Percentiles rank a stretch among this genome's conserved stretches.
Conservation (phyloP, 1,284 basidiomycete genomes). For the Fomitopsis pinicola region DNA sequence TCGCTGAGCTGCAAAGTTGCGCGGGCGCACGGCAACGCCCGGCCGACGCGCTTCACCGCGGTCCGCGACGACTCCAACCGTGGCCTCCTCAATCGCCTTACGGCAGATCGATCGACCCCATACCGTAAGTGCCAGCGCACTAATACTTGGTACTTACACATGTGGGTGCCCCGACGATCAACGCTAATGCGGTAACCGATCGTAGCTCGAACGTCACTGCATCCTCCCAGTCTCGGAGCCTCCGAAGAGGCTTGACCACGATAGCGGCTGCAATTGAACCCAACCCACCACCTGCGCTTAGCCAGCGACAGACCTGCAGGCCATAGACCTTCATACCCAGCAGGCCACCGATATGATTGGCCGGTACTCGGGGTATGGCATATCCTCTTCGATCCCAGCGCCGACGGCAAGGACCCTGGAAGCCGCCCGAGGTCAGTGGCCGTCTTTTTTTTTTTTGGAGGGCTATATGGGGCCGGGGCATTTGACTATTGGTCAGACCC, state of each 20-base stretch:
- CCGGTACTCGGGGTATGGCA: not conserved
- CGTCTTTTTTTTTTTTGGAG: no score
- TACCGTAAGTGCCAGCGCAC: not conserved
- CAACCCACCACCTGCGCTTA: not conserved
- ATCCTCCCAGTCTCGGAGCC: not conserved
- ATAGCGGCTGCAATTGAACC: no score
- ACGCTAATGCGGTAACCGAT: not conserved
- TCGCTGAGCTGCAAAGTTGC: not conserved
- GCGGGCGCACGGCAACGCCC: not conserved
- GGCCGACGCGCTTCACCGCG: not conserved
- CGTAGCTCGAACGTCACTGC: not conserved
- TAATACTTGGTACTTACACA: not conserved
- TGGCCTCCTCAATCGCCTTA: not conserved
- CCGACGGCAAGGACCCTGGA: not conserved
- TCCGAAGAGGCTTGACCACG: no score
- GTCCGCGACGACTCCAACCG: not conserved
- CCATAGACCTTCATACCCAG: not conserved
- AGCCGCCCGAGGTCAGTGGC: not conserved
- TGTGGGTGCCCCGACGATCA: not conserved
- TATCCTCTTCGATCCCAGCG: not conserved
- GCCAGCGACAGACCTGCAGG: not conserved
- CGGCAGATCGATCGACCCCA: constrained; percentile 2
- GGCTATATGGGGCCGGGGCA: no score
- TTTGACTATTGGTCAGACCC: no score
- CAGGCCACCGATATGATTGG: not conserved